Base-by-base conservation (phyloP, 208 protist genomes). In the Trypanosoma melophagium region DNA sequence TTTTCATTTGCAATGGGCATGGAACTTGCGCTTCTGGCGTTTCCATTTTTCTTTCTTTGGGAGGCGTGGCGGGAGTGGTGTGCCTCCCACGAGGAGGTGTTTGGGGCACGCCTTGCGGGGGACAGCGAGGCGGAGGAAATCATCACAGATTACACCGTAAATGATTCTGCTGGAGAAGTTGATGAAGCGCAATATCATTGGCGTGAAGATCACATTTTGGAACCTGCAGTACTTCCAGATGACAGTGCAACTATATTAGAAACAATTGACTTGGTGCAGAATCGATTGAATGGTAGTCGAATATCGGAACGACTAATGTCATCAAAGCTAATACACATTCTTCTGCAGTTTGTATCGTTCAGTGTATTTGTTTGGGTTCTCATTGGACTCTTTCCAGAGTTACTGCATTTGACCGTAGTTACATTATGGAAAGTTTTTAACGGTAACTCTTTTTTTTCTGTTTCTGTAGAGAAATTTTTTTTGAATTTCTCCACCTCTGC, bases 241-340 rank as follows among this genome's bases (percentile, higher is more conserved):
- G 69, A 74, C 49, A 74, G 41, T 31, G 52, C 53, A 40, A 51
- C 53, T 13, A 49, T 74, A 22, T 35, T 74, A 19, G 61, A 74
- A 19, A 53, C 55, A 8, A 67, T 74, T 57, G 31, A 13, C 0
- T 31, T 25, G 12, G 3, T 45, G 38, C 52, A 42, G 19, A 44
- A 41, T 25, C n/a, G 47, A 41, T 52, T 31, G n/a, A 56, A 64
- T 25, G 24, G n/a, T 12, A n/a, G 12, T 16, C 45, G 38, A 7
- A 49, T 22, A 17, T 22, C 22, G 12, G 17, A 44, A 13, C 13
- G 10, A 52, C 17, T 53, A 19, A 14, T 73, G 22, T 42, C 60
- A 24, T 59, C 55, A 31, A 16, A 9, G 14, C 14, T 60, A 13
- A n/a, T 65, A 10, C 8, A 4, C 5, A 16, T 24, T 21, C 13